phyloP scores from a whole-genome alignment of 2,329 filamentous ascomycete genomes.

The Nemania sp. region DNA sequence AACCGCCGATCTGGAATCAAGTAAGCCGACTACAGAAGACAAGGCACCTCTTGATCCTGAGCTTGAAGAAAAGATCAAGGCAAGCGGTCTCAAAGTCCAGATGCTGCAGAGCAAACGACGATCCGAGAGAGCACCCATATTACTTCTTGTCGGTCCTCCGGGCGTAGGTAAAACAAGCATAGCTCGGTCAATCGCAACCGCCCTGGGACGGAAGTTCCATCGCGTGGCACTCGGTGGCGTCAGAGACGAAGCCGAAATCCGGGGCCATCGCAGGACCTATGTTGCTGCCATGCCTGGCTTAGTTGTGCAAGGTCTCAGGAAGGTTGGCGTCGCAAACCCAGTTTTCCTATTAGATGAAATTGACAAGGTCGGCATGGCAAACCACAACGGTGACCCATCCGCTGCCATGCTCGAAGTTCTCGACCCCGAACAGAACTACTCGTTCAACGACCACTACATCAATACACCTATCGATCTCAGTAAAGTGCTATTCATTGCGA shows the following conservation, averaged over 20 bases:
- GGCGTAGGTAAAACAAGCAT: conserved; percentile 96
- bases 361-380: conserved; percentile 90
- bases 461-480: conserved; percentile 94
- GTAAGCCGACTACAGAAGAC: conserved; percentile 42
- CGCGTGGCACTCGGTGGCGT: conserved; percentile 95
- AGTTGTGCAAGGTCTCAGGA: conserved; percentile 90
- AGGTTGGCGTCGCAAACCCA: conserved; percentile 92
- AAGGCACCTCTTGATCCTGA: conserved; percentile 42
- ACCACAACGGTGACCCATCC: conserved; percentile 92
- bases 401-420: conserved; percentile 98
- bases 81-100: conserved; percentile 67
- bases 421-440: conserved; percentile 95
- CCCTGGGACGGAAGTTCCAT: conserved; percentile 93
- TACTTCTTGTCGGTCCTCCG: conserved; percentile 89
- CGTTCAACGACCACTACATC: conserved; percentile 94
- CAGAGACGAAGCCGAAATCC: conserved; percentile 93
- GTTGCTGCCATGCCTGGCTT: conserved; percentile 98
- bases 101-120: conserved; percentile 80
- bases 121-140: conserved; percentile 93
- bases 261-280: conserved; percentile 92
- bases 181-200: conserved; percentile 88
- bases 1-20: conserved; percentile 48
- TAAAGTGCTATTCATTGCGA: conserved; percentile 97
- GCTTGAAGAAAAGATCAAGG: conserved; percentile 44
- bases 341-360: conserved; percentile 97